Base-by-base conservation (phyloP, 2,329 filamentous ascomycete species). In the Penicillium sp. region DNA sequence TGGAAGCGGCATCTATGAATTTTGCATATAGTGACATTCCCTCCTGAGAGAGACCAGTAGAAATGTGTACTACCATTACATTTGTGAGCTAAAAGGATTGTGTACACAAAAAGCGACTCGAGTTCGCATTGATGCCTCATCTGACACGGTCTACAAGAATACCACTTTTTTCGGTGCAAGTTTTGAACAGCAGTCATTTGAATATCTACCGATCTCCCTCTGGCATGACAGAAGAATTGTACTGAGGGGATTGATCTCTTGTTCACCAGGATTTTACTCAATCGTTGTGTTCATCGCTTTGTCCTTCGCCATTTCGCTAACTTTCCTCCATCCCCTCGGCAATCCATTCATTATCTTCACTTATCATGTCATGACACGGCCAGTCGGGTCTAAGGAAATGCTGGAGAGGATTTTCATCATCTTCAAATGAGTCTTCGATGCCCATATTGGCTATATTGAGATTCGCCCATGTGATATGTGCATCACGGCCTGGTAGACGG, bases 361-460 rank as follows among this genome's bases (percentile, higher is more conserved):
- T 23, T 21, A 49, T 9, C 24, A 6, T 40, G 16, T 49, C 14
- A 40, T 49, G 46, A 16, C 24, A 49, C 11, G 46, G 46, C 46
- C 46, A 49, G n/a, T 49, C 46, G 18, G 46, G 45, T 18, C 46
- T 37, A 16, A 29, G 13, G 13, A 14, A 49, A 40, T 8, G 14
- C 5, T 45, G 5, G 11, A 8, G 21, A 3, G 13, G 3, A 43
- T 43, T 29, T 21, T 29, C 40, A 21, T 49, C 42, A 11, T 55
- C n/a, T n/a, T n/a, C 26, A 24, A 58, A 21, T 28, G 28, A 48
- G 13, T 53, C 49, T 9, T 54, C 51, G 31, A 54, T 29, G 13
- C 19, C 26, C 51, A 54, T 49, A 31, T 54, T 49, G 9, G 26
- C 45, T 23, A 50, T 50, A 16, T 18, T 31, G 24, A 50, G 47